Conservation (phyloP, 1,284 basidiomycete genomes). For the Ceratobasidium sp. region DNA sequence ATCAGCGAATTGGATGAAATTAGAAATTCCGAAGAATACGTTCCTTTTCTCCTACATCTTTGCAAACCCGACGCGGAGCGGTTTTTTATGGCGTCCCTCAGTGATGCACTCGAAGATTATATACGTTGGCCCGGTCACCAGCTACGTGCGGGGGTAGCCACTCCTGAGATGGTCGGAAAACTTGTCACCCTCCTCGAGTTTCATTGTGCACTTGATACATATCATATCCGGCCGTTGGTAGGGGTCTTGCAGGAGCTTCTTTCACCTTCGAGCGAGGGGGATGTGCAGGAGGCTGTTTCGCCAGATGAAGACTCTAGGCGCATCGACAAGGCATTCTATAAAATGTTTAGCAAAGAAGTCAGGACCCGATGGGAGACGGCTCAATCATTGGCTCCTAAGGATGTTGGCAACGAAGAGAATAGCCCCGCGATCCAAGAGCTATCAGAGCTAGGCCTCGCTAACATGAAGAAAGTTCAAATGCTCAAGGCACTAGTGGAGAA, state of each 20-base stretch:
- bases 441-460: conserved; percentile 24
- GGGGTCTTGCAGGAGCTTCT: conserved; percentile 32
- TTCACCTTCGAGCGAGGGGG: conserved; percentile 12
- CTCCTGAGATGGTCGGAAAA: conserved; percentile 23
- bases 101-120: conserved; percentile 19
- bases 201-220: conserved; percentile 1
- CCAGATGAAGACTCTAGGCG: conserved; percentile 18
- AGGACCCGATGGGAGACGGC: conserved; percentile 21
- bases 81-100: conserved; percentile 7
- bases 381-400: conserved; percentile 14
- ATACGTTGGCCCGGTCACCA: conserved; percentile 16
- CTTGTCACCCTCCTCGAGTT: conserved; percentile 22
- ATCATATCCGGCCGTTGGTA: conserved; percentile 14
- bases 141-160: conserved; percentile 33
- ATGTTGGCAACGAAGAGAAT: not conserved
- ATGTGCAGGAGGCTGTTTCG: not conserved
- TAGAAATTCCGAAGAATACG: conserved; percentile 26
- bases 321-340: conserved; percentile 13
- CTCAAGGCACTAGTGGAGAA: conserved; percentile 10
- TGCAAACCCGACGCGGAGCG: conserved; percentile 10
- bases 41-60: conserved; percentile 29
- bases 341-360: not conserved
- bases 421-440: not conserved
- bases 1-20: conserved; percentile 3
- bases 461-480: conserved; percentile 39